Base-by-base conservation (phyloP, 805 yeast genomes). In the Starmerella sp. region DNA sequence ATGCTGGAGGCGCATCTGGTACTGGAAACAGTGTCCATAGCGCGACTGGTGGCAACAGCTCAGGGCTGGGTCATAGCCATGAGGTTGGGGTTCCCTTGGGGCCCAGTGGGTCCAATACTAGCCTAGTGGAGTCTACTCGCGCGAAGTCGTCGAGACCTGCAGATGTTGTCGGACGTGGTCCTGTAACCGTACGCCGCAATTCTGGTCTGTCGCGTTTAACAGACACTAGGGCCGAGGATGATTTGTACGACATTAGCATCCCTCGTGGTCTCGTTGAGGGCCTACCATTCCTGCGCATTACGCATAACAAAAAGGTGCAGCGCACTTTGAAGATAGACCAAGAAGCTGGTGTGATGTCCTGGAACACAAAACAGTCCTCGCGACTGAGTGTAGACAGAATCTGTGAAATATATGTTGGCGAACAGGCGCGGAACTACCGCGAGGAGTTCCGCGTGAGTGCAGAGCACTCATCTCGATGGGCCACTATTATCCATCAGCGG, bases 351-450 rank as follows among this genome's bases (percentile, higher is more conserved):
- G 65, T 71, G 5, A 70, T 86, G 14, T 67, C 73, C 3, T 83
- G 90, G 86, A 81, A 78, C 59, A 54, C 54, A 6, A 76, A 76
- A 62, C 59, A 74, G 14, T 66, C 77, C 1, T 71, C 80, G 3
- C 68, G 65, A 39, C 63, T 81, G 57, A 68, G 68, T 17, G 73
- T 85, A 8, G 95, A 84, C 65, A 80, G 79, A 55, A 83, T 87
- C 49, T 77, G 78, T 55, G 79, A 78, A 53, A 74, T 84, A 2
- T 69, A 84, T 51, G 73, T 77, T 3, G 86, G 83, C 3, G 77
- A 76, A 22, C 86, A 84, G 62, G 96, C 96, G 1, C 76, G 78
- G 37, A 86, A 87, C 61, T 91, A 89, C 65, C 71, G 96, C 57
- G 96, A 90, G 65, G 95, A 89, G 67, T 79, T 86, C 61, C 82